phyloP scores from a whole-genome alignment of 805 yeast species.

The Candida sphagnicola region DNA sequence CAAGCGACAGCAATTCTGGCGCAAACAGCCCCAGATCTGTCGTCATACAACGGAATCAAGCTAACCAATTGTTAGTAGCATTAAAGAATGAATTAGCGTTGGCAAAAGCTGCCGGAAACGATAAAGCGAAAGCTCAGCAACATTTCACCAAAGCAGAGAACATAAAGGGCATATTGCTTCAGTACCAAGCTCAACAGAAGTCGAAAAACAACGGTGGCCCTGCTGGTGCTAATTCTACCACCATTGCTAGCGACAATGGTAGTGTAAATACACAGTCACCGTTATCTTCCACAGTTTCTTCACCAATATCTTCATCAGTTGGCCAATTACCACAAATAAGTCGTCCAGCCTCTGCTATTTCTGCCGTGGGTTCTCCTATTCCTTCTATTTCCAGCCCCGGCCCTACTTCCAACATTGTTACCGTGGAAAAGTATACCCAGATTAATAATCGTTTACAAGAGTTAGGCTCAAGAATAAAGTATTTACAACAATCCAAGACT shows the following conservation, averaged over 20 bases:
- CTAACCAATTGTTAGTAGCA: slow-evolving; percentile 56
- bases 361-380: neutral
- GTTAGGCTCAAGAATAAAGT: slow-evolving; percentile 39
- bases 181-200: slow-evolving; percentile 45
- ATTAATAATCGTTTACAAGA: slow-evolving; percentile 45
- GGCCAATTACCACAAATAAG: neutral
- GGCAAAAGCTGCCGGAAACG: slow-evolving; percentile 59
- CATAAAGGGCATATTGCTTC: slow-evolving; percentile 55
- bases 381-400: slow-evolving; percentile 5
- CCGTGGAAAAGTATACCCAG: slow-evolving; percentile 37
- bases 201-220: slow-evolving; percentile 10
- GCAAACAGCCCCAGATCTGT: slow-evolving; percentile 15
- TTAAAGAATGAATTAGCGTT: slow-evolving; percentile 54
- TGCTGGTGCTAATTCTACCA: slow-evolving; percentile 5
- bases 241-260: neutral
- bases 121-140: slow-evolving; percentile 59
- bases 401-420: slow-evolving; percentile 18
- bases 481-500: slow-evolving; percentile 37
- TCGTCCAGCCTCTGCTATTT: slow-evolving; percentile 1
- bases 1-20: slow-evolving; percentile 1
- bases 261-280: slow-evolving; percentile 1
- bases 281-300: slow-evolving; percentile 8
- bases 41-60: slow-evolving; percentile 46
- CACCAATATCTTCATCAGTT: neutral
- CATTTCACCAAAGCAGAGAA: slow-evolving; percentile 59